Evolutionary conservation across 768 basidiomycete species (phyloP), one percentile per base, ranked within the genome.

Genomic region (Agaricus blazei): DNA sequence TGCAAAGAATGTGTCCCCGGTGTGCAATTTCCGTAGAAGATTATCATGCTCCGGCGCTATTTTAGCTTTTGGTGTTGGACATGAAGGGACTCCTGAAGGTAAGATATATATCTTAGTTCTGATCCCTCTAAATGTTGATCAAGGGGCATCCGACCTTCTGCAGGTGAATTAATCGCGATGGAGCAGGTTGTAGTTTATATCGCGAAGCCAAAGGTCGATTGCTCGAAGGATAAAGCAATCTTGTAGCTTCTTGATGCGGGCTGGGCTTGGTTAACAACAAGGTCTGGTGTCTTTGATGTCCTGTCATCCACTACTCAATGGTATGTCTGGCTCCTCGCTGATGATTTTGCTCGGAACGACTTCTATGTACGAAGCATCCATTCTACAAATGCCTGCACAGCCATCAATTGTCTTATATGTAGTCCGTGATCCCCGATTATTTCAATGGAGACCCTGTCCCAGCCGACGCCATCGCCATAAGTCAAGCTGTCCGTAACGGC

Each of bases 1-100:
- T 73, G 83, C 69, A 69, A 74, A 56, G 65, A 85, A 61, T 87
- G 84, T 56, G 56, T 84, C 51, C 72, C 72, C 65, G 83, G 84
- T 81, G 52, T 37, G 68, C 51, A 38, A 19, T 27, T 34, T 29
- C 26, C 23, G 15, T 19, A 36, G 36, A 8, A 7, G 14, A 8
- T 37, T 19, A 29, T 24, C 6, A 28, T 5, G 12, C 41, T 1
- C 19, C 47, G n/a, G 29, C 19, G 27, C 26, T 48, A 15, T 23
- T 48, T n/a, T 15, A 46, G 38, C 46, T 48, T 6, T 46, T 80
- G 82, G 80, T 37, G 78, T 77, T 58, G 74, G 69, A 56, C 78
- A 81, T 61, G 76, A 80, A 51, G 80, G 81, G 27, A 72, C 65
- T 4, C 68, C 75, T 1, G 60, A 73, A 65, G 79, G 81, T 77